These are phyloP conservation scores for Diaporthe caulivora DNA, from an alignment of 2,329 filamentous ascomycete species.

Conservation along the genomic window DNA sequence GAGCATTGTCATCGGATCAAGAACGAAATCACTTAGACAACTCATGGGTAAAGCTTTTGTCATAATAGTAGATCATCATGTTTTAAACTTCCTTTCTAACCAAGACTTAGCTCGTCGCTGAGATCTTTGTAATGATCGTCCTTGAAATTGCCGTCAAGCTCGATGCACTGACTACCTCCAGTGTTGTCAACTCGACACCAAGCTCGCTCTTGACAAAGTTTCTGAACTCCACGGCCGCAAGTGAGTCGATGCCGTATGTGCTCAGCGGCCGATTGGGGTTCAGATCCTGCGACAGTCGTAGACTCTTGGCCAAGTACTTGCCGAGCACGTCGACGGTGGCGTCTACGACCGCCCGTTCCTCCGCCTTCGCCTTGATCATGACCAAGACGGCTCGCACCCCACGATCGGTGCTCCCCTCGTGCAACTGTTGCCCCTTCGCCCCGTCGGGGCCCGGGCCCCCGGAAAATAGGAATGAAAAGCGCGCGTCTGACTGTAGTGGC, in stretches of 20 bases:
- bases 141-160: neutral
- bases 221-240: constrained; percentile 32
- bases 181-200: constrained; percentile 20
- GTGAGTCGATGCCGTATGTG: constrained; percentile 27
- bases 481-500: neutral
- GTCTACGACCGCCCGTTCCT: neutral
- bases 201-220: constrained; percentile 9
- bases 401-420: too few species aligned
- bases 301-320: constrained; percentile 3
- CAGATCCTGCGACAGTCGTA: neutral
- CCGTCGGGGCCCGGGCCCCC: neutral
- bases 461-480: neutral
- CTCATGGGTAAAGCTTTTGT: too few species aligned
- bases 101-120: too few species aligned
- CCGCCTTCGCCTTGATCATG: neutral
- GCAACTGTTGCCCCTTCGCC: too few species aligned
- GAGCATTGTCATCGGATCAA: too few species aligned
- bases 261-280: neutral
- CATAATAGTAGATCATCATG: too few species aligned
- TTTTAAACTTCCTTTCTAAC: too few species aligned
- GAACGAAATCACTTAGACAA: too few species aligned
- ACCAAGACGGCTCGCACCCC: neutral
- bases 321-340: neutral
- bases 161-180: constrained; percentile 12
- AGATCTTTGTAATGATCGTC: neutral